These are phyloP conservation scores for Inonotus hispidus DNA, from an alignment of 1,284 basidiomycete genomes.

Conservation along the genomic window DNA sequence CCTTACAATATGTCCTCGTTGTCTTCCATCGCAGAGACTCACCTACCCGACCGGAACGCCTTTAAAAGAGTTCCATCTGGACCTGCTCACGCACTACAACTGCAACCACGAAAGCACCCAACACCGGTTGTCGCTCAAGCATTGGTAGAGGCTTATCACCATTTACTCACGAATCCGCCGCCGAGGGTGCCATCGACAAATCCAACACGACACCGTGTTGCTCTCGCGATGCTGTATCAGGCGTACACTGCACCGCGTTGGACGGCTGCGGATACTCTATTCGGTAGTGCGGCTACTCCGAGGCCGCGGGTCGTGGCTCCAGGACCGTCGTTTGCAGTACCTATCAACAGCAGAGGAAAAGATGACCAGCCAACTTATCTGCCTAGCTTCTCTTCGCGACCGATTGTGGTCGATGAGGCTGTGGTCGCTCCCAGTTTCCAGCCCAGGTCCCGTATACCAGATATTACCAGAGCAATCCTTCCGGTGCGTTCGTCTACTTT, in stretches of 20 bases:
- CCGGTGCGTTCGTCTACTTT: slow-evolving; percentile 41
- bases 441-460: slow-evolving; percentile 52
- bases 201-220: slow-evolving; percentile 60
- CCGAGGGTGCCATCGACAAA: slow-evolving; percentile 42
- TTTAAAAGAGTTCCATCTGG: not conserved
- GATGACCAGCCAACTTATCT: slow-evolving; percentile 37
- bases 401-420: slow-evolving; percentile 49
- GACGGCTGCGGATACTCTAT: slow-evolving; percentile 62
- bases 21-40: slow-evolving; percentile 54
- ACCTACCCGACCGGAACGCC: slow-evolving; percentile 44
- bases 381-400: slow-evolving; percentile 45
- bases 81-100: slow-evolving; percentile 10
- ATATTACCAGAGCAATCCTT: slow-evolving; percentile 54
- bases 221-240: slow-evolving; percentile 56
- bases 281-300: slow-evolving; percentile 48
- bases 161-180: slow-evolving; percentile 61
- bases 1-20: slow-evolving; percentile 67
- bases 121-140: slow-evolving; percentile 45
- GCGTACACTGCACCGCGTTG: slow-evolving; percentile 54
- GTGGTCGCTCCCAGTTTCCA: slow-evolving; percentile 46
- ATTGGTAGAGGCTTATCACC: slow-evolving; percentile 63
- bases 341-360: slow-evolving; percentile 24
- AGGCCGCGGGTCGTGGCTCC: slow-evolving; percentile 51
- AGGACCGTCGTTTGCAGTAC: slow-evolving; percentile 49
- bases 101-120: slow-evolving; percentile 23